Evolutionary conservation across 2,329 filamentous ascomycete species (phyloP), one percentile per base, ranked within the genome.

Genomic region (Penicillium sp.): DNA sequence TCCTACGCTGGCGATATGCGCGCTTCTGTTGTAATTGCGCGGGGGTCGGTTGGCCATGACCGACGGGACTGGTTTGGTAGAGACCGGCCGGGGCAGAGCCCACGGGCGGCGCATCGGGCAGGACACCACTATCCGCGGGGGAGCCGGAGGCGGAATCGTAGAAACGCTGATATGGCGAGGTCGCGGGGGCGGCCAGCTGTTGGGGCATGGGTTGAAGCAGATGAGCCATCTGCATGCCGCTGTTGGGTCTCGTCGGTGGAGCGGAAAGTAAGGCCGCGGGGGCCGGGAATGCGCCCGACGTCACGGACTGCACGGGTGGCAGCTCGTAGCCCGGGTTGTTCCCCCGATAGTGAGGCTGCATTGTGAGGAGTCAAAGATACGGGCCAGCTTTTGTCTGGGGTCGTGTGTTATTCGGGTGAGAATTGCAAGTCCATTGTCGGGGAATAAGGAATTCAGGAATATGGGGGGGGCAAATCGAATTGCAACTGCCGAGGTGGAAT

Each of bases 1-100:
- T 99, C 63, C 94, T 84, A 62, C 94, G 82, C 72, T 99, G 94
- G 22, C 94, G 86, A 77, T 97, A 99, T 3, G 94, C 93, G 69
- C 94, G 82, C 74, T 97, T 97, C 72, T 96, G 71, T 45, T 71
- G 91, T 31, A 88, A 84, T 64, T 89, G 88, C 60, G 83, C 72
- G 66, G 80, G 85, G 63, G 89, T 87, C 60, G 83, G 72, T 67
- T 58, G 61, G 3, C 61, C 58, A 42, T 83, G 72, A 64, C 79
- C 81, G 36, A 81, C 77, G 22, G 78, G 73, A 27, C 68, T 67
- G 29, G 72, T 63, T 52, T 73, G 71, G 51, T 64, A 63, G 14
- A 69, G 55, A 36, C 59, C 62, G 13, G 10, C 31, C 18, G 67
- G 22, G 69, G 74, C 32, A 61, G 77, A 52, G 66, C 78, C 63